A percentile compares a stretch with the other conserved stretches of the same genome.
Conservation (phyloP, 225 moss, liverwort and hornwort genomes). For the Asterella californica region DNA sequence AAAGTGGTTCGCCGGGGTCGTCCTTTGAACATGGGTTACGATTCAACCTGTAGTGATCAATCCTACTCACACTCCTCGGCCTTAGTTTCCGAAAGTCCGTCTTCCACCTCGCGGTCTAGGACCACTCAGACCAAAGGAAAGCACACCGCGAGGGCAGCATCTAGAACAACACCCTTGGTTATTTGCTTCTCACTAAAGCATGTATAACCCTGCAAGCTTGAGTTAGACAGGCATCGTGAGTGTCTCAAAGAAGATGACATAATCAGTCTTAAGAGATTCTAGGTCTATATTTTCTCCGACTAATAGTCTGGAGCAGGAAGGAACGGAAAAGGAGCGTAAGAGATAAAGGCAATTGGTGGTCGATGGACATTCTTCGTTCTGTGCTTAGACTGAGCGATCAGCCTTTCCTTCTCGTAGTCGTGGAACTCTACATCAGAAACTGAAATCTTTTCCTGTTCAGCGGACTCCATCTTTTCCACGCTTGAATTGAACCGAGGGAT, state of each 20-base stretch:
- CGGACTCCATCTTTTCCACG: background rate
- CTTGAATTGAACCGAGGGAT: constrained; percentile 56
- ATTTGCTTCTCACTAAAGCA: too few species aligned
- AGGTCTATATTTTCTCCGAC: background rate
- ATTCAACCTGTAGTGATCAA: too few species aligned
- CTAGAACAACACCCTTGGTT: too few species aligned
- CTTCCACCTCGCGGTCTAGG: too few species aligned
- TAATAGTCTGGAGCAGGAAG: constrained; percentile 72
- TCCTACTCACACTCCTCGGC: too few species aligned
- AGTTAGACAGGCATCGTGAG: too few species aligned
- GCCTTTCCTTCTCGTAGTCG: constrained; percentile 33
- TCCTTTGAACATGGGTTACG: too few species aligned
- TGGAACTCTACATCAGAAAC: constrained; percentile 21
- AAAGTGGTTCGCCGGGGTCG: too few species aligned
- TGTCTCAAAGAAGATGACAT: background rate
- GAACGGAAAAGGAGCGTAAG: constrained; percentile 90
- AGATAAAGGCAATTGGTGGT: constrained; percentile 80
- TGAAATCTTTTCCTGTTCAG: constrained; percentile 14
- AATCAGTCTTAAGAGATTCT: background rate
- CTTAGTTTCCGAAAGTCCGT: too few species aligned
- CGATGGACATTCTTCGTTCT: constrained; percentile 33
- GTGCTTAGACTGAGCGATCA: constrained; percentile 23
- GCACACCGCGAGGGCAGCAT: too few species aligned
- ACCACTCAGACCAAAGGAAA: too few species aligned
- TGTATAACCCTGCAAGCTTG: too few species aligned